phyloP scores from a whole-genome alignment of 2,329 filamentous ascomycete species.

The Diaporthe batatas region DNA sequence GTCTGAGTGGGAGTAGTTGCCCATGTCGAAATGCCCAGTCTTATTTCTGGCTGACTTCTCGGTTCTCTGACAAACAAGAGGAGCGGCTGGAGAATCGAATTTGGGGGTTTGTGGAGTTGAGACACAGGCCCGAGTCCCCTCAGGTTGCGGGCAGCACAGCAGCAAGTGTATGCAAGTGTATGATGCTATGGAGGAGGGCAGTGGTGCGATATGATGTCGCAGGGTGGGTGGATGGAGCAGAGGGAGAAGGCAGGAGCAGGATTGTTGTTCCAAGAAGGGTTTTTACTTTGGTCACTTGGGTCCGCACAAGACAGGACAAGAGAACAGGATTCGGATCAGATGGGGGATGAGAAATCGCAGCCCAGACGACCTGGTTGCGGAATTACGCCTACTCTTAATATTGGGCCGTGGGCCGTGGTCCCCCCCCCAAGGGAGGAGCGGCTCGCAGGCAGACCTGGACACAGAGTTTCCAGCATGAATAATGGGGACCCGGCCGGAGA shows the following conservation, averaged over 20 bases:
- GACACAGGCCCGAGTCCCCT: neutral
- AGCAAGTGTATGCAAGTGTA: conserved; percentile 14
- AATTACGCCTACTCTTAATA: conserved; percentile 37
- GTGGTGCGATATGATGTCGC: neutral
- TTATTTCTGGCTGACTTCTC: neutral
- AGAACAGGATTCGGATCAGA: conserved; percentile 15
- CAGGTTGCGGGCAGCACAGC: neutral
- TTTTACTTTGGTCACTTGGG: conserved; percentile 29
- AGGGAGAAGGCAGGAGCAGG: conserved; percentile 2
- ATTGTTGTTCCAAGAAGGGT: conserved; percentile 20
- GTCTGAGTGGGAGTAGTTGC: conserved; percentile 46
- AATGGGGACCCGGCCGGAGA: conserved; percentile 15
- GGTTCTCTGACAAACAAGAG: conserved; percentile 20
- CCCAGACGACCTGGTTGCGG: conserved; percentile 35
- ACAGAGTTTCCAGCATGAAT: conserved; percentile 32
- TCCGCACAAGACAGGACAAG: conserved; percentile 37
- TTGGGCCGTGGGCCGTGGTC: neutral
- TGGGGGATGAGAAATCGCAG: conserved; percentile 32
- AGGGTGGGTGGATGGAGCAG: conserved; percentile 7
- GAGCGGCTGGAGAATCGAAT: conserved; percentile 25
- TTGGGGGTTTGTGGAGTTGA: conserved; percentile 25
- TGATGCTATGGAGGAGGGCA: neutral
- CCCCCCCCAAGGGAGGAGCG: conserved; percentile 2
- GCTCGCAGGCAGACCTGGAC: conserved; percentile 19
- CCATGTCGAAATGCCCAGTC: conserved; percentile 30